Evolutionary conservation across 2,329 filamentous ascomycete genomes (phyloP).

Genomic region (Trichocomaceae sp.): DNA sequence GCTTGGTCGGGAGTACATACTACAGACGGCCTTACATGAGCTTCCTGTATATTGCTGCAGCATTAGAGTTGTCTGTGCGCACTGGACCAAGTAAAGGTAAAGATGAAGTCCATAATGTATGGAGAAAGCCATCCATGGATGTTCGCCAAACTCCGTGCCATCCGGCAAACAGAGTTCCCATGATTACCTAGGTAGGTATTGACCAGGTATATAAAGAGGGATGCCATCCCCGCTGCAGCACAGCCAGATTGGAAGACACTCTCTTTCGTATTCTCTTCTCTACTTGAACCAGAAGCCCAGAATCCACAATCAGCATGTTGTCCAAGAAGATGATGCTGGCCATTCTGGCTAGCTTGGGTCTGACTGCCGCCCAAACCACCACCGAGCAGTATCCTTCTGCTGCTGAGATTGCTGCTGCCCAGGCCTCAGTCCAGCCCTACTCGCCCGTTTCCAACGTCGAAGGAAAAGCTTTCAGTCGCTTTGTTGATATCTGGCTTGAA

Average conservation of each 20-base stretch:
- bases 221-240: not conserved
- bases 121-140: not conserved
- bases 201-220: not conserved
- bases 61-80: too few species aligned
- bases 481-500: slow-evolving; percentile 69
- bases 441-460: slow-evolving; percentile 59
- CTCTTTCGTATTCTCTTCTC: not conserved
- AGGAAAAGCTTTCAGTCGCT: slow-evolving; percentile 66
- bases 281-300: not conserved
- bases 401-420: slow-evolving; percentile 26
- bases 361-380: slow-evolving; percentile 22
- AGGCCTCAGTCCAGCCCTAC: slow-evolving; percentile 53
- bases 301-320: slow-evolving; percentile 14
- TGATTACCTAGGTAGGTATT: too few species aligned
- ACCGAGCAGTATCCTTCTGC: slow-evolving; percentile 23
- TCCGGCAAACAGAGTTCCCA: not conserved
- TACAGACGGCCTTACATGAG: too few species aligned
- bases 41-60: too few species aligned
- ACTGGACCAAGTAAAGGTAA: too few species aligned
- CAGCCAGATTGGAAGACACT: not conserved
- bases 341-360: slow-evolving; percentile 19
- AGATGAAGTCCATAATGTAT: too few species aligned
- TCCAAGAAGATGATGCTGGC: slow-evolving; percentile 17
- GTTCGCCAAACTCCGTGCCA: not conserved
- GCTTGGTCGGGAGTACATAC: too few species aligned